Conservation (phyloP, 805 yeast species). For the Kodamaea sagamina region DNA sequence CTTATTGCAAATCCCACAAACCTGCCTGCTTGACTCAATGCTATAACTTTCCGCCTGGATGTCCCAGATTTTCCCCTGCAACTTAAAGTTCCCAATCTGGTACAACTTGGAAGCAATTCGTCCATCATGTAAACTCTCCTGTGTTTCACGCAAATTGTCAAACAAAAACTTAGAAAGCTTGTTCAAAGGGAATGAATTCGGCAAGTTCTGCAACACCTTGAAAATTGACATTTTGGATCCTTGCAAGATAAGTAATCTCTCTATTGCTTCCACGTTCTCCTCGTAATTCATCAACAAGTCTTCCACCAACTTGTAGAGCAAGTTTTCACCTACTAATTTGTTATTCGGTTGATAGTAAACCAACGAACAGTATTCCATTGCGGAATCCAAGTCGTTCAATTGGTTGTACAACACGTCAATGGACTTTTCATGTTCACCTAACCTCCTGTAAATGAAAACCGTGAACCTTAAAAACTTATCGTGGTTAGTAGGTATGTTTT, state of each 20-base stretch:
- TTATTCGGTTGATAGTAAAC: slow-evolving; percentile 41
- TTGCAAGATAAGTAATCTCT: slow-evolving; percentile 42
- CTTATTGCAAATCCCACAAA: slow-evolving; percentile 64
- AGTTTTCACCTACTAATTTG: slow-evolving; percentile 38
- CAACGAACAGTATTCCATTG: slow-evolving; percentile 60
- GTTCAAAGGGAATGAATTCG: slow-evolving; percentile 49
- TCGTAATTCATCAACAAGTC: slow-evolving; percentile 44
- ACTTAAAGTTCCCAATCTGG: slow-evolving; percentile 54
- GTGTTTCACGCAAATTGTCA: slow-evolving; percentile 43
- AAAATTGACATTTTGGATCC: slow-evolving; percentile 50
- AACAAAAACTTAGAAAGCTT: slow-evolving; percentile 47
- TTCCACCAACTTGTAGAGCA: slow-evolving; percentile 54
- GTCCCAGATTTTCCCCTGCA: slow-evolving; percentile 44
- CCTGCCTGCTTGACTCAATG: slow-evolving; percentile 40
- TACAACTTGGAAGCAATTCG: slow-evolving; percentile 50
- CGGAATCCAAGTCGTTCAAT: slow-evolving; percentile 55
- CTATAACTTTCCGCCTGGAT: slow-evolving; percentile 37
- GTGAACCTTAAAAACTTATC: slow-evolving; percentile 45
- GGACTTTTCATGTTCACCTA: slow-evolving; percentile 64
- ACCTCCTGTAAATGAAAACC: slow-evolving; percentile 57
- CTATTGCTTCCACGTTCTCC: slow-evolving; percentile 38
- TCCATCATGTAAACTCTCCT: slow-evolving; percentile 40
- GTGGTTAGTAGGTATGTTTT: slow-evolving; percentile 34
- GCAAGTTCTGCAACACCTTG: slow-evolving; percentile 52
- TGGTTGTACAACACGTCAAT: slow-evolving; percentile 61